phyloP scores from a whole-genome alignment of 306 rosid genomes.

The Ochetophila trinervis region DNA sequence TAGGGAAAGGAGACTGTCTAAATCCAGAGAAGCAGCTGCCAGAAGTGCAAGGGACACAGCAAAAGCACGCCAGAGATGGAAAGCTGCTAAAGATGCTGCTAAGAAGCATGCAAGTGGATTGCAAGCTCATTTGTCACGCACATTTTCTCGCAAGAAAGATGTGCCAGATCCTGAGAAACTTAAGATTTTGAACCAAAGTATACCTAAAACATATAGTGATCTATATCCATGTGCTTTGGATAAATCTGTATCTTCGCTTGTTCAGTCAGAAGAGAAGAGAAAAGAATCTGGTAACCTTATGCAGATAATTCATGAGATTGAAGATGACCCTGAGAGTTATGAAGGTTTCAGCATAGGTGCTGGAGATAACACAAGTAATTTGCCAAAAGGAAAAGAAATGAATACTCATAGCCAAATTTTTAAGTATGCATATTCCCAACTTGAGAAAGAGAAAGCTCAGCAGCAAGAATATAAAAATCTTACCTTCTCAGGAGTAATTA shows the following conservation, averaged over 20 bases:
- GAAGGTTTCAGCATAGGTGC: conserved; percentile 41
- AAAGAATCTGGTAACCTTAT: conserved; percentile 41
- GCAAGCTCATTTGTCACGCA: conserved; percentile 76
- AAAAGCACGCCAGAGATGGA: conserved; percentile 81
- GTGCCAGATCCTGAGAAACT: conserved; percentile 34
- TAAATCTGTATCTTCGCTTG: conserved; percentile 35
- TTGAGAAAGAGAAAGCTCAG: conserved; percentile 90
- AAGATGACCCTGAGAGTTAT: conserved; percentile 46
- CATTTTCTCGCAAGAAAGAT: conserved; percentile 56
- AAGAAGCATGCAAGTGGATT: conserved; percentile 75
- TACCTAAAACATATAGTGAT: conserved; percentile 40
- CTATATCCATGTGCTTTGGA: conserved; percentile 37
- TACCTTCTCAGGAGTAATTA: conserved; percentile 80
- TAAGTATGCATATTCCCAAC: conserved; percentile 80
- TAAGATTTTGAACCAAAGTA: conserved; percentile 46
- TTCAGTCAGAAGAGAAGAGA: conserved; percentile 35
- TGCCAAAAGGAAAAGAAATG: conserved; percentile 54
- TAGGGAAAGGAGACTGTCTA: conserved; percentile 77
- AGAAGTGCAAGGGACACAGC: conserved; percentile 70
- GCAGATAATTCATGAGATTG: conserved; percentile 54
- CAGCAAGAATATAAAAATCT: conserved; percentile 68
- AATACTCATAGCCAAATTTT: conserved; percentile 72
- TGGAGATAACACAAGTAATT: conserved; percentile 23
- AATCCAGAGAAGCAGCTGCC: conserved; percentile 91
- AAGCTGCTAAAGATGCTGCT: conserved; percentile 71